Percentiles rank a stretch among this genome's conserved stretches.
phyloP scores from a whole-genome alignment of 2,329 filamentous ascomycete genomes.

The Cryphonectria japonica region DNA sequence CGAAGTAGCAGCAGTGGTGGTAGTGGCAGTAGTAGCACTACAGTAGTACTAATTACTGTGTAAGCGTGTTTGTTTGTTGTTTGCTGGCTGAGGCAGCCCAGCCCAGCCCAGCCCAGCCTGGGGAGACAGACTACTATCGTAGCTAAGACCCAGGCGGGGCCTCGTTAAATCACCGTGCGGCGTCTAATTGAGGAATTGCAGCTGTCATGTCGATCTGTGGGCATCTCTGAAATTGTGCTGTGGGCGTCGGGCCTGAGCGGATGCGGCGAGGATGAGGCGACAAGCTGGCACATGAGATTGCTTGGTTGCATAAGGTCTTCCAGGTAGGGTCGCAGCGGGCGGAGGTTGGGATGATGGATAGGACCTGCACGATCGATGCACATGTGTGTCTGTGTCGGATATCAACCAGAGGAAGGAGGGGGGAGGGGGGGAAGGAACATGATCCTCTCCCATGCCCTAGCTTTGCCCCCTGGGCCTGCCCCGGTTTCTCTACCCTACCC shows the following conservation, averaged over 20 bases:
- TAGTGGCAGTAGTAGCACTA: background rate
- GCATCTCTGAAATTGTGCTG: slow-evolving; percentile 27
- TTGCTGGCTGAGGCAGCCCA: background rate
- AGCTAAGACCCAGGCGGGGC: slow-evolving; percentile 15
- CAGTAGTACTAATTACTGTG: background rate
- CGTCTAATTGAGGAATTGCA: slow-evolving; percentile 23
- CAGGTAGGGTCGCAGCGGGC: background rate
- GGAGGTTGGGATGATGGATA: background rate
- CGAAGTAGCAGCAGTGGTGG: no score
- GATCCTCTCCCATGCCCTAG: background rate
- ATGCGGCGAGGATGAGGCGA: slow-evolving; percentile 10
- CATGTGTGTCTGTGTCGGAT: background rate
- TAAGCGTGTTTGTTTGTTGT: background rate
- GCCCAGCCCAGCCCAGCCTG: background rate
- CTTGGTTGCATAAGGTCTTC: background rate
- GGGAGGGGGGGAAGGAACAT: background rate
- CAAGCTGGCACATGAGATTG: slow-evolving; percentile 17
- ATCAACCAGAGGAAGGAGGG: background rate
- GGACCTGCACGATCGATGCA: background rate
- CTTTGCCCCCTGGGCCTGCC: background rate
- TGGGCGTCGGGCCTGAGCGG: slow-evolving; percentile 17
- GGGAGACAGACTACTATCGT: background rate
- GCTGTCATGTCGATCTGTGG: slow-evolving; percentile 26
- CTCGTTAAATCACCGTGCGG: slow-evolving; percentile 26
- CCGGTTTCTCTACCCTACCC: background rate